Conservation (phyloP, 2,329 filamentous ascomycete species). For the Xylaria sp. region DNA sequence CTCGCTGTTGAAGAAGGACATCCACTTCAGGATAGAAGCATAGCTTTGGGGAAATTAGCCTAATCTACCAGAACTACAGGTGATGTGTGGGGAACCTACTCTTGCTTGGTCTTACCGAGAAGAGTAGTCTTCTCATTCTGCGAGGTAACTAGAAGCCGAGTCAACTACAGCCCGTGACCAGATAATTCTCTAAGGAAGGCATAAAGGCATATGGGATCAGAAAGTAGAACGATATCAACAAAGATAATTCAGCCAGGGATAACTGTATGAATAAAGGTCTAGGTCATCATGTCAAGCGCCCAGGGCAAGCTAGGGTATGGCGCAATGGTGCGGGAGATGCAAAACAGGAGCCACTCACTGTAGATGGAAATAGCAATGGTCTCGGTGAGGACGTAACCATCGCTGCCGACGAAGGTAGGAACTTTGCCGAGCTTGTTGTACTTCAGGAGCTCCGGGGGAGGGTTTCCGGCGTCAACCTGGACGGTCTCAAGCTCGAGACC, state of each 20-base stretch:
- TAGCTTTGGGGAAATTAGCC: constrained; percentile 57
- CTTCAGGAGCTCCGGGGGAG: constrained; percentile 79
- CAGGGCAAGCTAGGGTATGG: constrained; percentile 15
- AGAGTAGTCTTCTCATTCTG: constrained; percentile 99
- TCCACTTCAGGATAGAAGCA: constrained; percentile 96
- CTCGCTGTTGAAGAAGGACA: constrained; percentile 95
- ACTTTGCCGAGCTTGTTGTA: constrained; percentile 88
- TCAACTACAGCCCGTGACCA: constrained; percentile 37
- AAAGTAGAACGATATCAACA: constrained; percentile 92
- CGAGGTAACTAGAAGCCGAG: constrained; percentile 75
- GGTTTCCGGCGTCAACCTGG: constrained; percentile 68
- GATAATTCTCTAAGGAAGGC: constrained; percentile 30
- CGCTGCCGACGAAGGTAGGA: constrained; percentile 88
- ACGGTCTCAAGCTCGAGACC: constrained; percentile 89
- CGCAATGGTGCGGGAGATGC: constrained; percentile 21
- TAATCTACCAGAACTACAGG: background rate
- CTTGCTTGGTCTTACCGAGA: constrained; percentile 99
- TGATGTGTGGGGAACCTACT: constrained; percentile 60
- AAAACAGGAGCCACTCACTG: constrained; percentile 67
- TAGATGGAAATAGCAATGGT: constrained; percentile 96
- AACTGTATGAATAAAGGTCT: constrained; percentile 82
- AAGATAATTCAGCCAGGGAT: constrained; percentile 94
- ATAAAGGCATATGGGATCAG: constrained; percentile 60
- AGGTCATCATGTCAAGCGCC: constrained; percentile 66
- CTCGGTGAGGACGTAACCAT: constrained; percentile 90